Base-by-base conservation (phyloP, 2,329 filamentous ascomycete genomes). In the Aspergillus udagawae region DNA sequence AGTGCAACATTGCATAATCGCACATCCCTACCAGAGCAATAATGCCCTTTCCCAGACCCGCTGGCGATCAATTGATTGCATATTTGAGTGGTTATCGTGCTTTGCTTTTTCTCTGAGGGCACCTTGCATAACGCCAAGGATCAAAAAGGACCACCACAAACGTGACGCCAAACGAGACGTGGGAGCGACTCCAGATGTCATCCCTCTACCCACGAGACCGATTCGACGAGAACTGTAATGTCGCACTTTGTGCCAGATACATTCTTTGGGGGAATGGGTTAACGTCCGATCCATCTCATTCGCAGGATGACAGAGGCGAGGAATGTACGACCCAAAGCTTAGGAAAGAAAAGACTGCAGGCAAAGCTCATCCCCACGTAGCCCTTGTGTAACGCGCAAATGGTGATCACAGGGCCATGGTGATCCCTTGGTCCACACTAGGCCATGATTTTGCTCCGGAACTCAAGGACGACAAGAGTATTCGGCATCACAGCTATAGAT, bases 61-160 rank as follows among this genome's bases (percentile, higher is more conserved):
- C 49, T 21, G 17, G 32, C 9, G 41, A 53, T 29, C 21, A 5
- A 49, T 55, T 45, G 49, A 52, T 27, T 52, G 32, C 23, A 28
- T n/a, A 23, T 44, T 23, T 23, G 42, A 23, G 42, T 45, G 23
- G 21, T 20, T 23, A 23, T 23, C 21, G 42, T 23, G 42, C 25
- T 27, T 55, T 58, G 25, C 35, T 55, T 55, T 52, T 52, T 28
- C 41, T 10, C 14, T 38, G 14, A 27, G n/a, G 29, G 29, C 49
- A 47, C 56, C 52, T 52, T 58, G 56, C 56, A 52, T 55, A 10
- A 28, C 21, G 42, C 42, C 20, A 45, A 45, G 42, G 20, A 23
- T 20, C 21, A 45, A 20, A 23, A 14, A 23, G 42, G 12, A 17
- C 20, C 20, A 12, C 10, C 8, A 21, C 41, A 44, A 44, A 44